Evolutionary conservation across 805 yeast genomes (phyloP), one percentile per base, ranked within the genome.

Genomic region (Metschnikowia lachancei): DNA sequence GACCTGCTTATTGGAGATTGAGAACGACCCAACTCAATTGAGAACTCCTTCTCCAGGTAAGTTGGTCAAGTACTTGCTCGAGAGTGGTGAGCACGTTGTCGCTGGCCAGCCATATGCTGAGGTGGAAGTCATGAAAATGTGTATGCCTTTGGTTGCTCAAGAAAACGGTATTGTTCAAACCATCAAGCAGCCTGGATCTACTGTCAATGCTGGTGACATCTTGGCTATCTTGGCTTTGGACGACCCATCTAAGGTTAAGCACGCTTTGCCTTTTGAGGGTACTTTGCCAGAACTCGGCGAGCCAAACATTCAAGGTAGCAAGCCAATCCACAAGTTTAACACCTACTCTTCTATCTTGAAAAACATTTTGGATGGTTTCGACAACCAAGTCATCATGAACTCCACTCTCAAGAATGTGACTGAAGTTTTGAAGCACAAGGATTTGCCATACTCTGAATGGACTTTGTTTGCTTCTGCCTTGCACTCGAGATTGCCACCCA

Each of bases 11-110:
- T 79, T 94, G 54, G 99, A 95, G 71, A 87, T 80, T 48, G 99
- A 94, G 74, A 92, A 89, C 62, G 99, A 94, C 65, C 99, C 99
- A 55, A 95, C 99, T 36, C 98, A 94, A 75, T 77, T 95, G 64
- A 83, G 98, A 74, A 89, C 99, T 30, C 99, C 99, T 37, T 94
- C 99, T 24, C 99, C 99, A 45, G 99, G 99, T 76, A 94, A 94
- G 72, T 78, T 94, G 56, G 96, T 92, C 52, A 88, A 88, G 65
- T 94, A 83, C 65, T 75, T 94, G 57, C 96, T 94, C 51, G 98
- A 95, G 63, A 85, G 84, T 58, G 99, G 99, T 56, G 99, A 92
- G 54, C 98, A 92, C 62, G 80, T 94, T 58, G 70, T 69, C 43
- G 82, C 94, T 50, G 98, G 98, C 51, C 95, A 92, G 71, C 83